phyloP scores from a whole-genome alignment of 371 early-diverging fungal genomes.

The Mortierella sp. region DNA sequence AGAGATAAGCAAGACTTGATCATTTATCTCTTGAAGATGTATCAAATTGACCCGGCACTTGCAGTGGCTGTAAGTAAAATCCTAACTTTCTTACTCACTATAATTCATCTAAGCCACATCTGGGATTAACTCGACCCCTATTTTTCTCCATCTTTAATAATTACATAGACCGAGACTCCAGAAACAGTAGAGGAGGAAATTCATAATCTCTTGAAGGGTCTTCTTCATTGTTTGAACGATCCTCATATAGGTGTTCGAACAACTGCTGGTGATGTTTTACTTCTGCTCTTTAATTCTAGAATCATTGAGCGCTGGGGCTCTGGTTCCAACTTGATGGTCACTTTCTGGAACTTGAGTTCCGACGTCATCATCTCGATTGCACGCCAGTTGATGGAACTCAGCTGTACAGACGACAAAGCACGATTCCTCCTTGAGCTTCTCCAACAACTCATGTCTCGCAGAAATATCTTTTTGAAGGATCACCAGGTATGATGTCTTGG shows the following conservation, averaged over 20 bases:
- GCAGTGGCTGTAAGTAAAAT: conserved; percentile 71
- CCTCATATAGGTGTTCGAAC: conserved; percentile 71
- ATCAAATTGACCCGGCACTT: conserved; percentile 78
- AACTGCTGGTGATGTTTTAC: conserved; percentile 79
- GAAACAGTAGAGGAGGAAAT: conserved; percentile 72
- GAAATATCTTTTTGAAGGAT: conserved; percentile 73
- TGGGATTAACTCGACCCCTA: not conserved
- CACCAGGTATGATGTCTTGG: conserved; percentile 54
- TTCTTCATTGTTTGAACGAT: conserved; percentile 78
- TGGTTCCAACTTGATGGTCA: conserved; percentile 64
- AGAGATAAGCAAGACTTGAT: conserved; percentile 81
- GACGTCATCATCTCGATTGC: conserved; percentile 68
- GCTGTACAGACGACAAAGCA: conserved; percentile 68
- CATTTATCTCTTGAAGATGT: conserved; percentile 78
- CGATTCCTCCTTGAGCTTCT: conserved; percentile 69
- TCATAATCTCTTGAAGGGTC: conserved; percentile 70
- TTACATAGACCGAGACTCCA: conserved; percentile 59
- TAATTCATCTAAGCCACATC: not conserved
- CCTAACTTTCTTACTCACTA: not conserved
- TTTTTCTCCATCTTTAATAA: not conserved
- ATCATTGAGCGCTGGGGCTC: conserved; percentile 77
- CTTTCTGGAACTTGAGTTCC: conserved; percentile 79
- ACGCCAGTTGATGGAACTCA: conserved; percentile 63
- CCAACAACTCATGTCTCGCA: conserved; percentile 68
- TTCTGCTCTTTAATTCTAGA: conserved; percentile 69